These are phyloP conservation scores for Neltuma alba DNA, from an alignment of 306 rosid genomes.

Conservation along the genomic window DNA sequence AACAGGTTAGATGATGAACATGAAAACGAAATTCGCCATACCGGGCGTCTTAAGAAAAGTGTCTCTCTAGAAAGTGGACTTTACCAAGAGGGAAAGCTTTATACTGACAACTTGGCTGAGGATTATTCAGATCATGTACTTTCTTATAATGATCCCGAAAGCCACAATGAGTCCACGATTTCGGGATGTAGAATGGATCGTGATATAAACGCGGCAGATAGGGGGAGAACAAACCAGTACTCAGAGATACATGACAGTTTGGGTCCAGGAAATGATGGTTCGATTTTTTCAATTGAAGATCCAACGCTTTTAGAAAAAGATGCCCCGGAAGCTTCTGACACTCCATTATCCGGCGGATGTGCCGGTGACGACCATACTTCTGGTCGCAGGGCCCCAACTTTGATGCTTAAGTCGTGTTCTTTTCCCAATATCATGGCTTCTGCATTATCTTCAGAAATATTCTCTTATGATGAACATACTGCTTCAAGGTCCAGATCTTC, in stretches of 20 bases:
- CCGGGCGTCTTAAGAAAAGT: conserved; percentile 52
- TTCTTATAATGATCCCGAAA: conserved; percentile 43
- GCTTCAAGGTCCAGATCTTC: conserved; percentile 66
- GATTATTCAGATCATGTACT: conserved; percentile 49
- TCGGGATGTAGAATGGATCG: conserved; percentile 40
- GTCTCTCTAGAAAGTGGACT: conserved; percentile 67
- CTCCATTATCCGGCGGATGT: conserved; percentile 48
- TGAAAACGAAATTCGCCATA: conserved; percentile 26
- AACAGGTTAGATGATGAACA: conserved; percentile 37
- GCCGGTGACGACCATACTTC: conserved; percentile 48
- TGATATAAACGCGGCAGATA: conserved; percentile 44
- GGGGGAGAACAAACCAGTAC: conserved; percentile 29
- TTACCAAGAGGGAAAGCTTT: conserved; percentile 44
- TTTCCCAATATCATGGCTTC: conserved; percentile 55
- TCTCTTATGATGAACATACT: conserved; percentile 32
- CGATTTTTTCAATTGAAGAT: conserved; percentile 60
- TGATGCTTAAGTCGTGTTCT: conserved; percentile 63
- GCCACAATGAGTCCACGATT: conserved; percentile 33
- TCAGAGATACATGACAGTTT: conserved; percentile 41
- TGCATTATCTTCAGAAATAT: conserved; percentile 36
- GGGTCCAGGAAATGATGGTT: conserved; percentile 40
- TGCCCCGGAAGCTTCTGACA: conserved; percentile 50
- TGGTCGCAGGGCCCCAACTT: conserved; percentile 32
- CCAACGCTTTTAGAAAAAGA: conserved; percentile 53
- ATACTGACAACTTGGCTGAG: conserved; percentile 39